Evolutionary conservation across 352 stramenopile species (phyloP), one percentile per base, ranked within the genome.

Genomic region (Phytophthora sojae): DNA sequence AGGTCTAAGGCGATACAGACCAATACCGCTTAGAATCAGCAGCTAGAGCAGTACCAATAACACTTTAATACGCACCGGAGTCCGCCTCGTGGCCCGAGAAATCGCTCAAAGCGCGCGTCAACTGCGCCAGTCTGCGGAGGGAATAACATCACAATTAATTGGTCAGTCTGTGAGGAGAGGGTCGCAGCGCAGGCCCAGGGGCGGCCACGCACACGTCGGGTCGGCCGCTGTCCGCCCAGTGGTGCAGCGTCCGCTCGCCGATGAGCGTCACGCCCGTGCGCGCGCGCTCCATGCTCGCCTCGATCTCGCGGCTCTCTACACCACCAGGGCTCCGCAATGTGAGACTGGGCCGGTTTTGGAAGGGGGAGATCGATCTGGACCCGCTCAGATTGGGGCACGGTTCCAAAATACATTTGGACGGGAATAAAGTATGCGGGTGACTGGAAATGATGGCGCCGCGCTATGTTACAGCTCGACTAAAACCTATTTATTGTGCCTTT

Each of bases 191-290:
- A 30, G 26, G 26, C 26, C 26, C 26, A 30, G 26, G 32, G 1
- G 8, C 32, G 32, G 39, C 1, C n/a, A 82, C 83, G 55, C 80
- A 94, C 86, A 92, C 77, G 39, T 80, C 76, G 23, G 47, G 57
- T 25, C 76, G 80, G 19, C 86, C 86, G n/a, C 78, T 73, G 51
- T 94, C 86, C 14, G 75, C 61, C 86, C 86, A 94, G 57, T 87
- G 81, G 53, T 86, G 78, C 64, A 94, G 82, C 60, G 73, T 62
- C 50, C 76, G 61, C 77, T 91, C 86, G 62, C 64, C 61, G 64
- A 94, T 81, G 58, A 91, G 75, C 58, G 77, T 72, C 37, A 75
- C 69, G 53, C 57, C 67, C 45, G 70, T 71, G 60, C 61, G 57
- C 37, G 14, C 57, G 51, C 62, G 52, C 53, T 81, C 77, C 76